Percentiles rank a stretch among this genome's conserved stretches.
Conservation (phyloP, 2,329 filamentous ascomycete species). For the Colletotrichum sp. region DNA sequence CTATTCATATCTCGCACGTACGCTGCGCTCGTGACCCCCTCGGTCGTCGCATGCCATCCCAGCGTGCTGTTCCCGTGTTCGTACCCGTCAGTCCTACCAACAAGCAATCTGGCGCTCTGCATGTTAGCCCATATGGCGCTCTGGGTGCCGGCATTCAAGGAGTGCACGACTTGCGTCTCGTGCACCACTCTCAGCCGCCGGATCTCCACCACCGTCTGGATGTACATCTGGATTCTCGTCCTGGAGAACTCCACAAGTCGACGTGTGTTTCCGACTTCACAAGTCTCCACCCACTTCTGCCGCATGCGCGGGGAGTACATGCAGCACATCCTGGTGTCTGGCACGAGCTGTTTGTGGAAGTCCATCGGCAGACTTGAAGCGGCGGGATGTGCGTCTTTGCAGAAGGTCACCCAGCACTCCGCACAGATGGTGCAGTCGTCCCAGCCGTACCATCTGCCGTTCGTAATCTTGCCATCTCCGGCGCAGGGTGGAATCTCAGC, state of each 20-base stretch:
- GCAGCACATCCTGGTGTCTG: constrained; percentile 12
- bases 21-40: background rate
- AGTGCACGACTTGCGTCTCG: background rate
- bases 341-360: background rate
- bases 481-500: constrained; percentile 13
- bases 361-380: background rate
- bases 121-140: background rate
- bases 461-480: background rate
- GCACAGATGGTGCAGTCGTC: constrained; percentile 18
- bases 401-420: constrained; percentile 18
- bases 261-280: background rate
- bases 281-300: constrained; percentile 9
- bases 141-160: background rate
- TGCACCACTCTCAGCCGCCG: background rate
- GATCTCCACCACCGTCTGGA: background rate
- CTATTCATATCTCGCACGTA: accelerated
- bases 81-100: background rate
- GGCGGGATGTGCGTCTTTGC: background rate
- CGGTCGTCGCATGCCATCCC: background rate
- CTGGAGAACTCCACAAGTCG: background rate
- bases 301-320: constrained; percentile 22
- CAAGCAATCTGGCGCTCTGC: too few species aligned
- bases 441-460: constrained; percentile 20
- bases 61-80: background rate
- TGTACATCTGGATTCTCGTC: background rate